Conservation (phyloP, 441 rosid species). For the Erysimum pusillum region DNA sequence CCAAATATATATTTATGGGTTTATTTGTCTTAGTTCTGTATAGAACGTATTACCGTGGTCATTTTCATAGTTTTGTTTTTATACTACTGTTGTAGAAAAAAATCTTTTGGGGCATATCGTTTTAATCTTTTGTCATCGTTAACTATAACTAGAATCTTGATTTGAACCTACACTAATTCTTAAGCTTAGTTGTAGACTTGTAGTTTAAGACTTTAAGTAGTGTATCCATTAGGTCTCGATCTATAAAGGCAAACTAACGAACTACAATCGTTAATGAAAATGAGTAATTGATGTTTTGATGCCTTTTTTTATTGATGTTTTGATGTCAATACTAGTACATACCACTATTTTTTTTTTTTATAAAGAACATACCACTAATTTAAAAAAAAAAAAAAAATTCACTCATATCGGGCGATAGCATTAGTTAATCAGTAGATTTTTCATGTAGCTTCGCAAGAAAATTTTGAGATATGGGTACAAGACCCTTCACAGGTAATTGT, state of each 20-base stretch:
- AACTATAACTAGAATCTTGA: background rate
- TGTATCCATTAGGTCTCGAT: background rate
- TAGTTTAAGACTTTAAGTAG: background rate
- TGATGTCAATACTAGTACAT: background rate
- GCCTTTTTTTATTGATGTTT: too few relatives aligned
- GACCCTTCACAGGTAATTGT: too few relatives aligned
- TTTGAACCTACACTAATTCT: background rate
- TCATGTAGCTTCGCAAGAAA: too few relatives aligned
- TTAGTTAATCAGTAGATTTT: too few relatives aligned
- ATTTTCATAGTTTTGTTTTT: conserved; percentile 3
- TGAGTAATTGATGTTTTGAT: too few relatives aligned
- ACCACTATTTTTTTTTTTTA: too few relatives aligned
- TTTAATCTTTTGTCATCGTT: background rate
- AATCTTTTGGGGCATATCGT: background rate
- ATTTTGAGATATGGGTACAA: too few relatives aligned
- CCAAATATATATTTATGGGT: conserved; percentile 17
- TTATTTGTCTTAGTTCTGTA: conserved; percentile 17
- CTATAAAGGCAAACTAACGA: background rate
- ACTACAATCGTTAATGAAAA: background rate
- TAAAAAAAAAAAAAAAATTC: too few relatives aligned
- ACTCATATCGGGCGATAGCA: too few relatives aligned
- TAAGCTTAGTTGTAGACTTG: background rate
- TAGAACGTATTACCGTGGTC: conserved; percentile 21
- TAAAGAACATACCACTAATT: too few relatives aligned
- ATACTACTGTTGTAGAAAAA: background rate